Evolutionary conservation across 768 basidiomycete genomes (phyloP), one percentile per base, ranked within the genome.

Genomic region (Auriscalpium orientale): DNA sequence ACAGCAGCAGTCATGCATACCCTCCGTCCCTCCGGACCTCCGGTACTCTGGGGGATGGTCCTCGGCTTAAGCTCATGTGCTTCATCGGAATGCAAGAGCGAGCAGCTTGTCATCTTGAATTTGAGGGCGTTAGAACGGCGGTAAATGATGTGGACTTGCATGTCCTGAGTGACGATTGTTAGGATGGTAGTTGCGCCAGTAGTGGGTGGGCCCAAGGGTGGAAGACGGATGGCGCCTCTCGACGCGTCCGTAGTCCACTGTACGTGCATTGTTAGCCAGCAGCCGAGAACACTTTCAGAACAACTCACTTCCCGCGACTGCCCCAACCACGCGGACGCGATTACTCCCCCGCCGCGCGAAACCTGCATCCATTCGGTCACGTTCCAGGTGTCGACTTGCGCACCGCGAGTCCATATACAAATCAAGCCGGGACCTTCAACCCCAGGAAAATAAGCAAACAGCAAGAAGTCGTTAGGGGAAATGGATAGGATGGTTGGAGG

Each of bases 381-480:
- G 4, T 53, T 67, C 85, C 89, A 91, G 33, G 64, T 73, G 60
- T 91, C 85, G 34, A 86, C 69, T 58, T 82, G 81, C 11, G 71
- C 56, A 3, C 77, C 83, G 35, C 79, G 77, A 49, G 72, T 74
- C 86, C 88, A 91, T 15, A 89, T 60, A 64, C 87, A 87, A 12
- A 77, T 81, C 45, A 79, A 67, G 11, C 87, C 85, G 56, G 83
- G 81, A 1, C 70, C 66, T 22, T 76, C 77, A 34, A 71, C 71
- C 43, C 83, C 75, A 11, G 87, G 86, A 64, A 86, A 90, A 64
- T 83, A 91, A 1, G 87, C 87, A 63, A 89, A 89, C 5, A 91
- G 65, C 81, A 79, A 85, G 49, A 77, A 74, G 57, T 84, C 81
- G 33, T 72, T 71, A 3, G 84, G 76, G 6, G 82, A 78, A 18